Percentiles rank a stretch among this genome's conserved stretches.
Conservation (phyloP, 352 stramenopile species). For the Phytophthora sansomeana region DNA sequence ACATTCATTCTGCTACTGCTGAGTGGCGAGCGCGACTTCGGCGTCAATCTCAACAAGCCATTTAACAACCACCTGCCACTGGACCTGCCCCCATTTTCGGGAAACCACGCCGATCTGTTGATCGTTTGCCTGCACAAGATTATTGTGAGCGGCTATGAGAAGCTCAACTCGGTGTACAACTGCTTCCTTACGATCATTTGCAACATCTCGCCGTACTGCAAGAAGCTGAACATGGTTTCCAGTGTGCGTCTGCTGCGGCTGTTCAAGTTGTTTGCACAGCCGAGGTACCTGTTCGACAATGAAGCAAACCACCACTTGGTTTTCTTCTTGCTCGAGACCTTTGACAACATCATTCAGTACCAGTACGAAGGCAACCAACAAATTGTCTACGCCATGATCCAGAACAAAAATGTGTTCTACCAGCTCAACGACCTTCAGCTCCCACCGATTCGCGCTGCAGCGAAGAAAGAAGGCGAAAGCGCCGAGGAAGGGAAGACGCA, state of each 20-base stretch:
- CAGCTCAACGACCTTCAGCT: conserved; percentile 91
- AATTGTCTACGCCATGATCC: conserved; percentile 98
- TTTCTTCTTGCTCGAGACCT: conserved; percentile 97
- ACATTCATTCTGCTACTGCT: conserved; percentile 98
- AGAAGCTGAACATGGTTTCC: conserved; percentile 95
- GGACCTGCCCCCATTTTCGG: conserved; percentile 94
- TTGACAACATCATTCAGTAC: conserved; percentile 99
- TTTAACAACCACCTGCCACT: conserved; percentile 95
- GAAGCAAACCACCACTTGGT: conserved; percentile 97
- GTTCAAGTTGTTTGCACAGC: conserved; percentile 97
- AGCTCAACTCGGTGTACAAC: conserved; percentile 97
- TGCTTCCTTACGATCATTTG: conserved; percentile 99
- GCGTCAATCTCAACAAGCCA: conserved; percentile 97
- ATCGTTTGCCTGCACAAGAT: conserved; percentile 98
- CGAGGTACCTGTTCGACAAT: conserved; percentile 94
- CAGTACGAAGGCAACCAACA: conserved; percentile 97
- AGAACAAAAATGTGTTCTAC: conserved; percentile 96
- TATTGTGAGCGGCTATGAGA: conserved; percentile 97
- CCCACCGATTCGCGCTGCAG: conserved; percentile 78
- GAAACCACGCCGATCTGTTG: conserved; percentile 97
- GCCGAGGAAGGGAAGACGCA: conserved; percentile 11
- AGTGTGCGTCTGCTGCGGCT: conserved; percentile 97
- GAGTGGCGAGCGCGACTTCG: conserved; percentile 97
- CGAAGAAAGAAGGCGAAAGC: conserved; percentile 27
- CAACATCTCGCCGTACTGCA: conserved; percentile 99